phyloP scores from a whole-genome alignment of 352 stramenopile species.

The Pythium coloratum region DNA sequence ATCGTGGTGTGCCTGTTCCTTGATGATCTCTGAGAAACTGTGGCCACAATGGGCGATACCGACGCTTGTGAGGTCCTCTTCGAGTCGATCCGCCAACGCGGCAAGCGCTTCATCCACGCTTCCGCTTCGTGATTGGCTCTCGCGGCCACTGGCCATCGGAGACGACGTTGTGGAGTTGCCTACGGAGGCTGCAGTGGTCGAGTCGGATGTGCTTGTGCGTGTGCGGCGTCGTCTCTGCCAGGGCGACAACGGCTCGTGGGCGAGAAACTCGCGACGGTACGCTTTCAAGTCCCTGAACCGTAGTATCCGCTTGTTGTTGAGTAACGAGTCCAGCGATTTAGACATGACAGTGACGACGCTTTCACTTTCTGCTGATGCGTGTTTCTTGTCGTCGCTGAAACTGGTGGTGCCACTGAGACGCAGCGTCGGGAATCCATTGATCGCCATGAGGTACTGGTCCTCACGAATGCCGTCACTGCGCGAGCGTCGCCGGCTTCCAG shows the following conservation, averaged over 20 bases:
- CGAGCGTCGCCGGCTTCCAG: slow-evolving; percentile 3
- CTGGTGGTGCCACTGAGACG: slow-evolving; percentile 20
- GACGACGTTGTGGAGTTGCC: slow-evolving; percentile 1
- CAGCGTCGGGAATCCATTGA: slow-evolving; percentile 45
- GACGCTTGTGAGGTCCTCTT: not conserved
- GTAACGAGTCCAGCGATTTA: slow-evolving; percentile 23
- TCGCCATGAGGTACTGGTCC: slow-evolving; percentile 41
- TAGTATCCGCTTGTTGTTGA: slow-evolving; percentile 18
- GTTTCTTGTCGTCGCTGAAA: slow-evolving; percentile 16
- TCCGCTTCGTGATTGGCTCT: not conserved
- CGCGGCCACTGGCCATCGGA: not conserved
- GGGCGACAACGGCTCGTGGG: slow-evolving; percentile 34
- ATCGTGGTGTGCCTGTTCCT: not conserved
- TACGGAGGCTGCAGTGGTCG: not conserved
- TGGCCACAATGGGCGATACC: not conserved
- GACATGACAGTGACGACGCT: slow-evolving; percentile 21
- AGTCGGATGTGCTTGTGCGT: slow-evolving; percentile 14
- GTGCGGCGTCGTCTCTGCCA: slow-evolving; percentile 32
- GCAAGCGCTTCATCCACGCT: slow-evolving; percentile 1
- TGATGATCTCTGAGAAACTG: slow-evolving; percentile 1
- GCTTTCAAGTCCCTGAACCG: slow-evolving; percentile 34
- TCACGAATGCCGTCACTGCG: slow-evolving; percentile 32
- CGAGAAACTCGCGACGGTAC: slow-evolving; percentile 37
- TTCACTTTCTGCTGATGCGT: not conserved
- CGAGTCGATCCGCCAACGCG: not conserved